Percentiles rank a stretch among this genome's conserved stretches.
Evolutionary conservation across 2,329 filamentous ascomycete species (phyloP).

Genomic region (Colletotrichum incanum): DNA sequence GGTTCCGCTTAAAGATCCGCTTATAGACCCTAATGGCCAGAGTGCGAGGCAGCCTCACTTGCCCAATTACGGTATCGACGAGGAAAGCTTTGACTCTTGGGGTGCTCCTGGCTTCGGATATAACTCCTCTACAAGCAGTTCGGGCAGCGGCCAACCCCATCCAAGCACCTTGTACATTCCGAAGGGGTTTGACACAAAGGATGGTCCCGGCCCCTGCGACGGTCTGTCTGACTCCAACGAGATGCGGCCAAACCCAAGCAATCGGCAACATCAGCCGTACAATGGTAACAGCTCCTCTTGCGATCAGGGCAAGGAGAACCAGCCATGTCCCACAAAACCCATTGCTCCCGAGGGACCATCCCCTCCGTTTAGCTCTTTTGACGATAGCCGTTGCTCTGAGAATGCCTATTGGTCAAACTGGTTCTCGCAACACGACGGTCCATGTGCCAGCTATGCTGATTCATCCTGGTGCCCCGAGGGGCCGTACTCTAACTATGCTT

Average conservation of each 20-base stretch:
- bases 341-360: neutral
- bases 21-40: slow-evolving; percentile 33
- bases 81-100: slow-evolving; percentile 41
- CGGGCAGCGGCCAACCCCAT: neutral
- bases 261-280: slow-evolving; percentile 8
- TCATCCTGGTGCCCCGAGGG: neutral
- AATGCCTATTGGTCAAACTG: neutral
- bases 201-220: neutral
- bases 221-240: neutral
- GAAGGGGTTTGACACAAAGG: neutral
- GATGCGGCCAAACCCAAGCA: neutral
- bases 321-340: neutral
- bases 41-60: slow-evolving; percentile 13
- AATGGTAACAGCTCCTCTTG: neutral
- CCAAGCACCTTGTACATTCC: neutral
- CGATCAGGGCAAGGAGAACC: slow-evolving; percentile 34
- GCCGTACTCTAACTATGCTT: neutral
- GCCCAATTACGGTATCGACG: slow-evolving; percentile 14
- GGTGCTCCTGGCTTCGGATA: neutral
- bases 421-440: neutral
- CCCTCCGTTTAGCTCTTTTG: neutral
- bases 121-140: neutral
- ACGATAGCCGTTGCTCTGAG: neutral
- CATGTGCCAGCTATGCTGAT: neutral
- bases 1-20: slow-evolving; percentile 25